Conservation (phyloP, 2,329 filamentous ascomycete species). For the Monilinia polystroma region DNA sequence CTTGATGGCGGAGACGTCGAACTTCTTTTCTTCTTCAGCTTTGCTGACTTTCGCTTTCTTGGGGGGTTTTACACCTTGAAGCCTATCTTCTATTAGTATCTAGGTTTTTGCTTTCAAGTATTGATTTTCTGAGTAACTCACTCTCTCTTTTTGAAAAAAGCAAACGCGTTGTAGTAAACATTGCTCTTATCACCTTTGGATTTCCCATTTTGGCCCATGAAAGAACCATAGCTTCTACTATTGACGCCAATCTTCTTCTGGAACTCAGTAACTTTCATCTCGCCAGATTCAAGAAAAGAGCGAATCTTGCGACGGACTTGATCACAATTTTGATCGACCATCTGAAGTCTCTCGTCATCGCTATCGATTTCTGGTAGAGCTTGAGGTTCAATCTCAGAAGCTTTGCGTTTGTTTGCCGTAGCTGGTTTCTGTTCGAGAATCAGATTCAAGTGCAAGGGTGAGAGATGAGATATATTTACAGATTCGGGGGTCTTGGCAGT, state of each 20-base stretch:
- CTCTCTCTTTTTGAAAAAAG: conserved; percentile 53
- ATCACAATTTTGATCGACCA: conserved; percentile 36
- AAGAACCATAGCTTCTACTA: conserved; percentile 43
- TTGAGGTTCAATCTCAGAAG: conserved; percentile 22
- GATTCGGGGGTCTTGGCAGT: neutral
- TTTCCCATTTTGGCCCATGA: conserved; percentile 50
- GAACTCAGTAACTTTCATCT: conserved; percentile 48
- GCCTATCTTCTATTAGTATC: conserved; percentile 19
- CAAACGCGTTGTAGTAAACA: conserved; percentile 42
- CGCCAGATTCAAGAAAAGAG: conserved; percentile 43
- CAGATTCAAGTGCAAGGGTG: neutral
- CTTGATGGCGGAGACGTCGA: conserved; percentile 45
- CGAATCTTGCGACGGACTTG: conserved; percentile 46
- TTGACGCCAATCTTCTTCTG: conserved; percentile 43
- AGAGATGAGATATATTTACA: neutral
- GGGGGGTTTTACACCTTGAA: conserved; percentile 45
- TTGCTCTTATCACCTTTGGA: conserved; percentile 42
- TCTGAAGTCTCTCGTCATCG: conserved; percentile 27
- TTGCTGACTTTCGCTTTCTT: conserved; percentile 42
- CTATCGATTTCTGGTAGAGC: conserved; percentile 25
- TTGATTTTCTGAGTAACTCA: neutral
- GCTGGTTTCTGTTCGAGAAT: conserved; percentile 6
- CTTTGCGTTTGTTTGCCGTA: conserved; percentile 28
- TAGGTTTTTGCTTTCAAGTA: neutral
- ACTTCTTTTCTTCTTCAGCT: conserved; percentile 33